Conservation (phyloP, 2,329 filamentous ascomycete species). For the Nothopassalora personata region DNA sequence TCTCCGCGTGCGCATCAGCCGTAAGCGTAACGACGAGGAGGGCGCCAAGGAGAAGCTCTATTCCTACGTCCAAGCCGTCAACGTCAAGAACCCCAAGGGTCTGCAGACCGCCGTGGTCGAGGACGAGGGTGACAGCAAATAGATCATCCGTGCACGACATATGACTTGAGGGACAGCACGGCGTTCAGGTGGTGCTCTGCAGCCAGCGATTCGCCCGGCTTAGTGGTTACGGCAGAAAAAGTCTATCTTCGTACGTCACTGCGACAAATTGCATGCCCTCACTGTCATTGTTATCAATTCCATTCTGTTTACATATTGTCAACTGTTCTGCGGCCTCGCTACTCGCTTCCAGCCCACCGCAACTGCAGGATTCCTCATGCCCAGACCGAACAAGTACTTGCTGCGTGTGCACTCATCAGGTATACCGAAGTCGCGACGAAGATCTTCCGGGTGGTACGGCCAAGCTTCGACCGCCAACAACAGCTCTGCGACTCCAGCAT, state of each 20-base stretch:
- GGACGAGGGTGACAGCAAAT: constrained; percentile 41
- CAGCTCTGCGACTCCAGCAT: not conserved
- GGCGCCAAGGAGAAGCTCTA: constrained; percentile 99
- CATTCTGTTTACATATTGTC: not conserved
- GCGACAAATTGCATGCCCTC: not conserved
- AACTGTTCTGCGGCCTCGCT: not conserved
- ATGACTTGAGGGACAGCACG: constrained; percentile 1
- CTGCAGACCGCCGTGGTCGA: constrained; percentile 85
- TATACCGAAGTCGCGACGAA: not conserved
- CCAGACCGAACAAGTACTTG: not conserved
- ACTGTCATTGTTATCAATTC: not conserved
- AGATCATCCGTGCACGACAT: not conserved
- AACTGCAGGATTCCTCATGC: not conserved
- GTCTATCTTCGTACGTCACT: not conserved
- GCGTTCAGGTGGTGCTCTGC: not conserved
- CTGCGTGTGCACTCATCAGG: not conserved
- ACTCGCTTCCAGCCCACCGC: not conserved
- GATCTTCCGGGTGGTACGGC: not conserved
- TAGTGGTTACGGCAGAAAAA: not conserved
- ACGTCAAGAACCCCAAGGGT: constrained; percentile 99
- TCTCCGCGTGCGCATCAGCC: constrained; percentile 95
- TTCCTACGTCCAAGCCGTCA: constrained; percentile 99
- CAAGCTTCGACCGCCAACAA: not conserved
- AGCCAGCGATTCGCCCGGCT: not conserved
- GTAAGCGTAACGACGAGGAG: constrained; percentile 99